phyloP scores from a whole-genome alignment of 192 early-diverging fungal genomes.

The Entomortierella parvispora region DNA sequence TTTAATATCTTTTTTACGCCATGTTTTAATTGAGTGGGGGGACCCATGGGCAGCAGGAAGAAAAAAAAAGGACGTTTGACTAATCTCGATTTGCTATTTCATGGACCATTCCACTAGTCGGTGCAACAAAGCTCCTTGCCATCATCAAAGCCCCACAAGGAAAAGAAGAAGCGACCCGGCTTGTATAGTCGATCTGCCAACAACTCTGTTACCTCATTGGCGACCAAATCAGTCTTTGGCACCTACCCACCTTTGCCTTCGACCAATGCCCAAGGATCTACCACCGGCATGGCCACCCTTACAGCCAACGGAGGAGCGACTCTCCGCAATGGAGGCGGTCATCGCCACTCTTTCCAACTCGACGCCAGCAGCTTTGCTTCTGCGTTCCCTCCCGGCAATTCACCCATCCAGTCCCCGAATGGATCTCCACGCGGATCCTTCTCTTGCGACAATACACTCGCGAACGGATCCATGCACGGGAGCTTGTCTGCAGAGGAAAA shows the following conservation, averaged over 20 bases:
- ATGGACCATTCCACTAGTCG: conserved; percentile 1
- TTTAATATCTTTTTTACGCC: too few relatives aligned
- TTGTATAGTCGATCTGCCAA: conserved; percentile 39
- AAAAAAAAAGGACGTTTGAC: too few relatives aligned
- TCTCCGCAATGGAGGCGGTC: conserved; percentile 1
- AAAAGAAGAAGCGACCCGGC: conserved; percentile 45
- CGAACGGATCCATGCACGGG: conserved; percentile 10
- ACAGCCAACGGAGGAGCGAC: conserved; percentile 1
- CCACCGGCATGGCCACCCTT: conserved; percentile 15
- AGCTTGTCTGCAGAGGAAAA: conserved; percentile 58
- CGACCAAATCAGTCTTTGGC: conserved; percentile 18
- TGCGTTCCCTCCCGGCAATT: conserved; percentile 18
- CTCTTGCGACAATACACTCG: conserved; percentile 23
- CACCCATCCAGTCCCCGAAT: conserved; percentile 34
- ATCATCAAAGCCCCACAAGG: conserved; percentile 25
- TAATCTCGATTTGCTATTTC: neutral
- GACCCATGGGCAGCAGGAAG: too few relatives aligned
- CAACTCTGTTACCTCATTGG: conserved; percentile 25
- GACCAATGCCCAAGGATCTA: conserved; percentile 5
- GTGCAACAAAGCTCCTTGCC: neutral
- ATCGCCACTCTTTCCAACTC: conserved; percentile 12
- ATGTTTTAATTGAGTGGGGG: too few relatives aligned
- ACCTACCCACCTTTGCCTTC: conserved; percentile 32
- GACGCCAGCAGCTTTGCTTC: conserved; percentile 3
- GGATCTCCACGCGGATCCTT: conserved; percentile 40